Evolutionary conservation across 176 grass and related monocot species (phyloP).

Genomic region (Pontederia paniculata): DNA sequence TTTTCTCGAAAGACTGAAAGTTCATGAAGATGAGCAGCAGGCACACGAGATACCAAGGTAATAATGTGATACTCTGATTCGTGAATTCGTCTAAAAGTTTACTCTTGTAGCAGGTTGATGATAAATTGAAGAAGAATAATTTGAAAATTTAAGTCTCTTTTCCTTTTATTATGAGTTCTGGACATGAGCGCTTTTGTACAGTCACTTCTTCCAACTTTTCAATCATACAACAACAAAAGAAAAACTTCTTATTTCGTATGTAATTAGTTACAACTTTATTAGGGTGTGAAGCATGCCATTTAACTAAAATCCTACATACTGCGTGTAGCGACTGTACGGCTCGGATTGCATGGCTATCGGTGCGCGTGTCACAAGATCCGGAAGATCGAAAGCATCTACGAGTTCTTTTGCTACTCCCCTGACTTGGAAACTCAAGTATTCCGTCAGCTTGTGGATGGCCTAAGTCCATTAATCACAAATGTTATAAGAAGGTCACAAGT

Average conservation of each 20-base stretch:
- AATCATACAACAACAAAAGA: background rate
- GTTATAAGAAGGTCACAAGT: background rate
- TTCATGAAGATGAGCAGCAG: conserved; percentile 68
- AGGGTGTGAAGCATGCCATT: too few relatives aligned
- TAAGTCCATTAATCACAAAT: conserved; percentile 21
- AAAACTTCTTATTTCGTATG: too few relatives aligned
- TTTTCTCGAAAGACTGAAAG: conserved; percentile 59
- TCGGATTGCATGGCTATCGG: conserved; percentile 80
- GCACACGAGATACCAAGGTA: conserved; percentile 35
- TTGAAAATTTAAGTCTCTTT: too few relatives aligned
- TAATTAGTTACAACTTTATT: too few relatives aligned
- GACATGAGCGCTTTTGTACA: too few relatives aligned
- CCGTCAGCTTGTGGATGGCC: conserved; percentile 85
- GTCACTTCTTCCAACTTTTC: too few relatives aligned
- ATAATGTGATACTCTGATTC: background rate
- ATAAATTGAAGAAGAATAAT: too few relatives aligned
- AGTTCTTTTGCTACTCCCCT: conserved; percentile 70
- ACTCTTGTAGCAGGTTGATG: too few relatives aligned
- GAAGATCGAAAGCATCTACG: conserved; percentile 70
- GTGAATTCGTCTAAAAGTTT: too few relatives aligned
- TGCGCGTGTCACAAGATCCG: conserved; percentile 68
- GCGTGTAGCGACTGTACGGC: conserved; percentile 77
- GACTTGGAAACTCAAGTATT: conserved; percentile 93
- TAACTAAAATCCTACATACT: conserved; percentile 64
- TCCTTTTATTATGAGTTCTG: too few relatives aligned